Percentiles rank a stretch among this genome's conserved stretches.
phyloP scores from a whole-genome alignment of 257 asterid genomes.

The Solanum sejunctum region DNA sequence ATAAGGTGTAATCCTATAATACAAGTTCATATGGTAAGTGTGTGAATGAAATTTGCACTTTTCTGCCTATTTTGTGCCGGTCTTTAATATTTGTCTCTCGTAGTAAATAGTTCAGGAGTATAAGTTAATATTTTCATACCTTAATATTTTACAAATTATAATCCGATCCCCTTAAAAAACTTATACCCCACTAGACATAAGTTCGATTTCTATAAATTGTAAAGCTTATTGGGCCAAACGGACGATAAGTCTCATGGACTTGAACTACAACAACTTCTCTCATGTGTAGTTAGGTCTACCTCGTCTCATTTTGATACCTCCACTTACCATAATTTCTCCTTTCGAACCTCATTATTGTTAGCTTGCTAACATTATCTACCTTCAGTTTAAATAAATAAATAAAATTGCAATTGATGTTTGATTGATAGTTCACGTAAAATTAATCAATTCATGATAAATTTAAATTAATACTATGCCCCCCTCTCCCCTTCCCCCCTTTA shows the following conservation, averaged over 20 bases:
- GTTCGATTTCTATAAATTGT: not conserved
- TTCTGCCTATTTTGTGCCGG: not conserved
- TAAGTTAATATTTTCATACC: not conserved
- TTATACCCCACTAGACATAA: not conserved
- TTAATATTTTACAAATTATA: not conserved
- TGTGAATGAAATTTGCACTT: not conserved
- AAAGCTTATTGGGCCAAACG: not conserved
- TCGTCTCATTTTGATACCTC: not conserved
- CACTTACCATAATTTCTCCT: not conserved
- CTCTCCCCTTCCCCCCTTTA: not conserved
- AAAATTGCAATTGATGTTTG: not conserved
- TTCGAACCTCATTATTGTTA: not conserved
- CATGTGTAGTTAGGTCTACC: not conserved
- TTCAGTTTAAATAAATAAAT: not conserved
- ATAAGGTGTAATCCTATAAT: not conserved
- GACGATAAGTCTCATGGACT: not conserved
- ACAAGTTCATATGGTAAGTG: not conserved
- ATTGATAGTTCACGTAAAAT: not conserved
- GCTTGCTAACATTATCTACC: not conserved
- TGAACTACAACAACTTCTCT: not conserved
- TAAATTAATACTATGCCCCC: not conserved
- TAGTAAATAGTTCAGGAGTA: not conserved
- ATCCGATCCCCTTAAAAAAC: not conserved
- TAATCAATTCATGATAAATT: not conserved
- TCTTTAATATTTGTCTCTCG: not conserved